A percentile compares a stretch with the other conserved stretches of the same genome.
phyloP scores from a whole-genome alignment of 2,329 filamentous ascomycete species.

The Exophiala spinifera region DNA sequence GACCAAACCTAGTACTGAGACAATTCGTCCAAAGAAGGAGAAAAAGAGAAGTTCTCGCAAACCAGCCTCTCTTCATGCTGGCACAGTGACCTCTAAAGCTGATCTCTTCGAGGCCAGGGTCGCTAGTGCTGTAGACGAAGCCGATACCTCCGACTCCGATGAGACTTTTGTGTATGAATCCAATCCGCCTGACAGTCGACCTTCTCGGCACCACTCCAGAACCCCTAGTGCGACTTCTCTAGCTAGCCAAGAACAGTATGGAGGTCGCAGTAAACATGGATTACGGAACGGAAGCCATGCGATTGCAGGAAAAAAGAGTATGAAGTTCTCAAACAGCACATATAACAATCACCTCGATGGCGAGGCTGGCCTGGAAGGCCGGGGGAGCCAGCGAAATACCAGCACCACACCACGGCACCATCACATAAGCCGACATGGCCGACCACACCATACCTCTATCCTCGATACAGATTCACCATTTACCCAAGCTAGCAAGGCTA shows the following conservation, averaged over 20 bases:
- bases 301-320: constrained; percentile 77
- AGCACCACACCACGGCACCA: constrained; percentile 67
- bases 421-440: constrained; percentile 75
- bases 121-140: constrained; percentile 91
- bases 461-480: constrained; percentile 79
- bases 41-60: constrained; percentile 79
- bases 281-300: constrained; percentile 63
- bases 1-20: constrained; percentile 88
- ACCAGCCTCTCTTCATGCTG: constrained; percentile 52
- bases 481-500: constrained; percentile 62
- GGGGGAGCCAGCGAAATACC: constrained; percentile 60
- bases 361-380: constrained; percentile 65
- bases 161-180: constrained; percentile 99
- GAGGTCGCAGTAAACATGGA: constrained; percentile 59
- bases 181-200: constrained; percentile 70
- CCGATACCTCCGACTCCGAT: constrained; percentile 93
- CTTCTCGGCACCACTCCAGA: constrained; percentile 81
- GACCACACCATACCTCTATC: constrained; percentile 66
- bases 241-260: constrained; percentile 48
- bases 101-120: constrained; percentile 98
- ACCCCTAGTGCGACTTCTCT: constrained; percentile 90
- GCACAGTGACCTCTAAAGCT: constrained; percentile 81
- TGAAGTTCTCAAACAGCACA: constrained; percentile 87
- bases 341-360: constrained; percentile 63
- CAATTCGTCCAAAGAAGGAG: constrained; percentile 89